Conservation (phyloP, 768 basidiomycete genomes). For the Termitomyces titanicus region DNA sequence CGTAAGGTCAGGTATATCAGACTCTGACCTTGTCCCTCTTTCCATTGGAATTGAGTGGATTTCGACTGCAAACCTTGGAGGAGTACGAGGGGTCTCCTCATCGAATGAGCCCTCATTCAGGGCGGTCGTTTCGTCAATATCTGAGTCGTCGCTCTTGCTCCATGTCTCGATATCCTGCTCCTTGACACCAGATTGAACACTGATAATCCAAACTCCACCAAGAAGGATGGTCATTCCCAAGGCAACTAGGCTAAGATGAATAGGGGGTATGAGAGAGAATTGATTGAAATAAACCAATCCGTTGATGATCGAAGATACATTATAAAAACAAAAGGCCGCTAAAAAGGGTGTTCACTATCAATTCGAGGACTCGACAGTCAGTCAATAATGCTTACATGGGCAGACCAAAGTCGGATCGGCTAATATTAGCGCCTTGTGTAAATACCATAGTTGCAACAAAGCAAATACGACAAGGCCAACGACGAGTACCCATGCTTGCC, state of each 20-base stretch:
- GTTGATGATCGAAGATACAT: constrained; percentile 87
- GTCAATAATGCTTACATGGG: constrained; percentile 57
- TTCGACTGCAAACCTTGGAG: constrained; percentile 8
- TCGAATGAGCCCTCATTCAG: constrained; percentile 15
- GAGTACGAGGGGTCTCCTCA: background rate
- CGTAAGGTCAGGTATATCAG: constrained; percentile 17
- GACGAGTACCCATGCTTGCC: constrained; percentile 82
- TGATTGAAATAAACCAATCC: constrained; percentile 90
- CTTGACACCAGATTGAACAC: constrained; percentile 62
- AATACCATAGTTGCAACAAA: constrained; percentile 79
- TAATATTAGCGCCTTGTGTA: constrained; percentile 74
- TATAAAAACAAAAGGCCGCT: constrained; percentile 96
- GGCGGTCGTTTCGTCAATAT: constrained; percentile 24
- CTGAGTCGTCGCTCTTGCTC: constrained; percentile 37
- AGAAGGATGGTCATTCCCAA: constrained; percentile 78
- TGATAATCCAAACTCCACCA: constrained; percentile 88
- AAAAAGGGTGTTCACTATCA: constrained; percentile 10
- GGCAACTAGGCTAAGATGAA: constrained; percentile 73
- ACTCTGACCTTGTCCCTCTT: constrained; percentile 29
- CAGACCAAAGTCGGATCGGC: constrained; percentile 86
- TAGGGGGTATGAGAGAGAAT: constrained; percentile 60
- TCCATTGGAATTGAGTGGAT: constrained; percentile 22
- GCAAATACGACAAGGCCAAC: constrained; percentile 71
- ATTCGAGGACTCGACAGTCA: constrained; percentile 1
- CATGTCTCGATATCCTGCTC: constrained; percentile 45